These are phyloP conservation scores for Debaryomycetaceae sp. DNA, from an alignment of 1,139 yeast species.

Conservation along the genomic window DNA sequence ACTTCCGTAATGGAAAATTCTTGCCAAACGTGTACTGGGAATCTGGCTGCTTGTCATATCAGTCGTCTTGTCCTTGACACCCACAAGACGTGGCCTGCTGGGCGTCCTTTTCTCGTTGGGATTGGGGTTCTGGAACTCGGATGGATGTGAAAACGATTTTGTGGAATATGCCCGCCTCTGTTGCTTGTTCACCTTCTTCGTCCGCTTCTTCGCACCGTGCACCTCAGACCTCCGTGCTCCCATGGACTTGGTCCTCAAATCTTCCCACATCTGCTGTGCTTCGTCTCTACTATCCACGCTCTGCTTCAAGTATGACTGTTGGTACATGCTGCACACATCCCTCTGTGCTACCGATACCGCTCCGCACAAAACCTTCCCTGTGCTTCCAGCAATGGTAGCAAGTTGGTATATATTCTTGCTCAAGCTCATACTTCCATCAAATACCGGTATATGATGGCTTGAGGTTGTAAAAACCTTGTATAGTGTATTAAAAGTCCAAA, in stretches of 20 bases:
- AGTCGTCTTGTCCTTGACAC: conserved; percentile 28
- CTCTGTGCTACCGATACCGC: conserved; percentile 4
- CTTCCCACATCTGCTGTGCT: conserved; percentile 9
- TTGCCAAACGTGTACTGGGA: conserved; percentile 80
- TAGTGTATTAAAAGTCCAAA: too few species aligned
- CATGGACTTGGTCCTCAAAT: conserved; percentile 1
- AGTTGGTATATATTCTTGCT: conserved; percentile 9
- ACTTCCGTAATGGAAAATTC: conserved; percentile 89
- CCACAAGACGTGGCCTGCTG: conserved; percentile 18
- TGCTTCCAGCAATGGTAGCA: conserved; percentile 7
- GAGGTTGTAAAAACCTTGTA: too few species aligned
- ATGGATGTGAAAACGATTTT: conserved; percentile 13
- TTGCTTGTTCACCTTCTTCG: background rate
- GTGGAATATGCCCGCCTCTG: conserved; percentile 17
- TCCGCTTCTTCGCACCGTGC: background rate
- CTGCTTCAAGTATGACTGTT: conserved; percentile 6
- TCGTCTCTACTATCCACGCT: conserved; percentile 2
- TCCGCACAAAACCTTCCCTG: conserved; percentile 4
- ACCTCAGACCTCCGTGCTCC: background rate
- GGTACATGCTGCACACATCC: conserved; percentile 4
- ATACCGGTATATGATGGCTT: too few species aligned
- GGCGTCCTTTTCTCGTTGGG: conserved; percentile 3
- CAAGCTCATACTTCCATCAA: conserved; percentile 5
- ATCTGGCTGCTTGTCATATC: conserved; percentile 66
- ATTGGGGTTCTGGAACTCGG: background rate